A percentile compares a stretch with the other conserved stretches of the same genome.
These are phyloP conservation scores for Exobasidium cylindrosporum DNA, from an alignment of 1,284 basidiomycete species.

Conservation along the genomic window DNA sequence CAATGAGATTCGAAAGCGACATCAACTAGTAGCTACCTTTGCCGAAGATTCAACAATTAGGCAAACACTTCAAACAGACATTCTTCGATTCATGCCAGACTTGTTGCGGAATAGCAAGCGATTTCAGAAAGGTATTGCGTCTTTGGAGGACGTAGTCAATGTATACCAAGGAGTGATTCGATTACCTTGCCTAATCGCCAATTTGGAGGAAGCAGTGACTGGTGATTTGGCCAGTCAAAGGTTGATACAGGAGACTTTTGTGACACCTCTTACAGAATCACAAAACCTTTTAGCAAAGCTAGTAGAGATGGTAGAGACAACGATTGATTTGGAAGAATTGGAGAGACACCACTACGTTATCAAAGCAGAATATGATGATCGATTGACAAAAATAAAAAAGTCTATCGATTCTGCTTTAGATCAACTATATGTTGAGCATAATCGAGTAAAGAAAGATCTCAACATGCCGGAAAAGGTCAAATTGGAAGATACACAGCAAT, in stretches of 20 bases:
- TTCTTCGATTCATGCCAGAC: constrained; percentile 87
- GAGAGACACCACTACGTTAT: constrained; percentile 83
- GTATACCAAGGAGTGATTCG: constrained; percentile 73
- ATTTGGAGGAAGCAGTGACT: constrained; percentile 58
- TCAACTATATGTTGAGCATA: constrained; percentile 79
- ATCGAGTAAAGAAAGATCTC: constrained; percentile 69
- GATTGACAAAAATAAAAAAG: constrained; percentile 69
- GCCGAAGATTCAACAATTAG: constrained; percentile 74
- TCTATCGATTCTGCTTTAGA: constrained; percentile 72
- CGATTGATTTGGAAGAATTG: constrained; percentile 84
- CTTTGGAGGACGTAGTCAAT: constrained; percentile 90
- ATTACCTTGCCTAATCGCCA: constrained; percentile 73
- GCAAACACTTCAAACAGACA: constrained; percentile 74
- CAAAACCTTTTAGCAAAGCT: constrained; percentile 61
- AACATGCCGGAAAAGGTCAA: constrained; percentile 90
- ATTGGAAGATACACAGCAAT: constrained; percentile 83
- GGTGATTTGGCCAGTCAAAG: constrained; percentile 19
- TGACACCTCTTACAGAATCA: constrained; percentile 25
- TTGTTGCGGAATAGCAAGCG: constrained; percentile 88
- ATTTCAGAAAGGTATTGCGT: constrained; percentile 79
- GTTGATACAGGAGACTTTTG: constrained; percentile 36
- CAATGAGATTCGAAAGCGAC: constrained; percentile 77
- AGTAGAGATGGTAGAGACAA: constrained; percentile 90
- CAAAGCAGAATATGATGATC: constrained; percentile 82
- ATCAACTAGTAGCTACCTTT: constrained; percentile 75